These are phyloP conservation scores for Kazachstania africana DNA, from an alignment of 805 yeast species.

Conservation along the genomic window DNA sequence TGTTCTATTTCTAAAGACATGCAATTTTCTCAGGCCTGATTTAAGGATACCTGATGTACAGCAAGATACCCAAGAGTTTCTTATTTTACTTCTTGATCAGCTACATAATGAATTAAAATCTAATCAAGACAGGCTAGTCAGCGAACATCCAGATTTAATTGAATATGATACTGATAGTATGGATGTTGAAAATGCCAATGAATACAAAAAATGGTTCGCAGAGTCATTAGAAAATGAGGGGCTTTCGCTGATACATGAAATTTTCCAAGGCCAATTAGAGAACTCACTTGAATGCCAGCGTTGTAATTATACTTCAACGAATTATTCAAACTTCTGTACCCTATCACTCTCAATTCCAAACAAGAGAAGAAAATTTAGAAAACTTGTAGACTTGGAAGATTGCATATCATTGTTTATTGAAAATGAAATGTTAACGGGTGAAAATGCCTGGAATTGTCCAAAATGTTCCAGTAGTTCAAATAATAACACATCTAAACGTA, in stretches of 20 bases:
- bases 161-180: slow-evolving; percentile 22
- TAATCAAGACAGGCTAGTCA: slow-evolving; percentile 27
- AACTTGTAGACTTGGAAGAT: no score
- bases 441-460: slow-evolving; percentile 80
- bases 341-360: slow-evolving; percentile 51
- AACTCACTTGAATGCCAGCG: slow-evolving; percentile 49
- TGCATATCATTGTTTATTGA: slow-evolving; percentile 50
- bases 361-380: slow-evolving; percentile 30
- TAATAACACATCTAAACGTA: slow-evolving; percentile 1
- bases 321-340: slow-evolving; percentile 50
- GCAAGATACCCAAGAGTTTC: slow-evolving; percentile 72
- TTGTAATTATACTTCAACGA: slow-evolving; percentile 50
- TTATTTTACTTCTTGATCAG: slow-evolving; percentile 53
- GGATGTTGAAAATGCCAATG: slow-evolving; percentile 27
- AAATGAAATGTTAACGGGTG: slow-evolving; percentile 56
- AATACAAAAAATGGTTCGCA: slow-evolving; percentile 53
- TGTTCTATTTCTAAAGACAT: slow-evolving; percentile 43
- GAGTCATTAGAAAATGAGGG: slow-evolving; percentile 43
- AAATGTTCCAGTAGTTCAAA: slow-evolving; percentile 32
- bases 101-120: slow-evolving; percentile 52
- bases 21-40: slow-evolving; percentile 49
- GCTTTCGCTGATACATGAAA: slow-evolving; percentile 50
- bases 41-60: slow-evolving; percentile 61
- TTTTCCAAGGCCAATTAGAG: slow-evolving; percentile 66
- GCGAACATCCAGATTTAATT: slow-evolving; percentile 30